Base-by-base conservation (phyloP, 1,139 yeast species). In the Geotrichum candidum region DNA sequence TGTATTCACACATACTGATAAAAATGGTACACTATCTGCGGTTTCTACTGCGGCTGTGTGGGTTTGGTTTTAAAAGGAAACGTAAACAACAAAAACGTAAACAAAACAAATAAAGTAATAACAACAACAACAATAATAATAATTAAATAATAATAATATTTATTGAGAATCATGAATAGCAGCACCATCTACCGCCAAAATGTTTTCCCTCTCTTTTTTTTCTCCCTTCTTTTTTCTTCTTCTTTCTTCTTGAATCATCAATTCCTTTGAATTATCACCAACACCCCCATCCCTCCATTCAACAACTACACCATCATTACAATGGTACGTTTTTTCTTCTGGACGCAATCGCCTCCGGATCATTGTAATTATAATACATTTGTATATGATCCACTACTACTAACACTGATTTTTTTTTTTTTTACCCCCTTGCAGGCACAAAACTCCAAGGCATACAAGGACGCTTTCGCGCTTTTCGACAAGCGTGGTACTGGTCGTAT, bases 381-480 rank as follows among this genome's bases (percentile, higher is more conserved):
- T 2, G 18, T 38, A 4, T 38, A 4, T 38, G 45, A n/a, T 38
- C 18, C 18, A 38, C 6, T 38, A 38, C 45, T 38, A 38, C 45
- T 38, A 38, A 38, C 45, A 13, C 45, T 38, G 27, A 3, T 25
- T 38, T 38, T 38, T 11, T 38, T 11, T 38, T 38, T 38, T 38
- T 38, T 38, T 10, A 4, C 45, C 18, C 45, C 45, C 45, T 38
- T 38, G 45, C 45, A 60, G 62, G 62, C 62, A 23, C 64, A 62
- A 60, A 60, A 60, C 51, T 74, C 77, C 52, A 89, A 88, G 74
- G 88, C 95, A 57, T 90, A 90, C 79, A 91, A 90, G 77, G 99
- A 94, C 82, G 97, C 97, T 31, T 95, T 95, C 77, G 96, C 98
- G 41, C 85, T 95, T 61, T 95, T 94, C 74, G 99, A 95, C 79